Evolutionary conservation across 2,329 filamentous ascomycete species (phyloP), one percentile per base, ranked within the genome.

Genomic region (Epichloe gansuensis): DNA sequence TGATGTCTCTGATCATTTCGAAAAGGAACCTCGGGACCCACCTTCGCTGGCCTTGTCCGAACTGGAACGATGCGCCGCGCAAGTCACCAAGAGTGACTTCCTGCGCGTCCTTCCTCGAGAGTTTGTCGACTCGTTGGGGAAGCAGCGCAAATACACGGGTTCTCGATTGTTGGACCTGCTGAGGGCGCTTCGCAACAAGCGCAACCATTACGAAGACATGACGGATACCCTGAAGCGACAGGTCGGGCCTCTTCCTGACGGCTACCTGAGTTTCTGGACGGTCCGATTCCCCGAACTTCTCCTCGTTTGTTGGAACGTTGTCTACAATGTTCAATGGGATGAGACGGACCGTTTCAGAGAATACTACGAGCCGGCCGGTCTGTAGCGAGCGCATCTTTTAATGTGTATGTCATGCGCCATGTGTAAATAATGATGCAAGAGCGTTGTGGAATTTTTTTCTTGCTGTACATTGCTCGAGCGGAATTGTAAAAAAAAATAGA

Each of bases 181-280:
- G 21, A 80, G 93, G 2, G 93, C 91, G 1, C 72, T 98, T 52
- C 77, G 93, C 25, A 98, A 98, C 70, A 98, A 98, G 78, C 87
- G 87, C 61, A 95, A 97, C 57, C 93, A 98, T 64, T 98, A 96
- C 65, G 90, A 95, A 63, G 93, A 98, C 66, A 91, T 98, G 87
- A 78, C 87, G 6, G 86, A 90, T 13, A 71, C 81, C 47, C 77
- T 95, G 56, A 91, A 78, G 61, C 72, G 72, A 55, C 65, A 68
- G 34, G 87, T 95, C 0, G 89, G 89, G 0, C 70, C 82, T 8
- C 64, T 91, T 54, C 85, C 89, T 0, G 83, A 89, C 13, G 88
- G 87, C 0, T 96, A 95, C 63, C 71, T 95, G 44, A 75, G 74
- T 11, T 95, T 94, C 63, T 96, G 89, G 87, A 86, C 85, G 0